phyloP scores from a whole-genome alignment of 257 asterid genomes.

The Solanum corneliomulleri region DNA sequence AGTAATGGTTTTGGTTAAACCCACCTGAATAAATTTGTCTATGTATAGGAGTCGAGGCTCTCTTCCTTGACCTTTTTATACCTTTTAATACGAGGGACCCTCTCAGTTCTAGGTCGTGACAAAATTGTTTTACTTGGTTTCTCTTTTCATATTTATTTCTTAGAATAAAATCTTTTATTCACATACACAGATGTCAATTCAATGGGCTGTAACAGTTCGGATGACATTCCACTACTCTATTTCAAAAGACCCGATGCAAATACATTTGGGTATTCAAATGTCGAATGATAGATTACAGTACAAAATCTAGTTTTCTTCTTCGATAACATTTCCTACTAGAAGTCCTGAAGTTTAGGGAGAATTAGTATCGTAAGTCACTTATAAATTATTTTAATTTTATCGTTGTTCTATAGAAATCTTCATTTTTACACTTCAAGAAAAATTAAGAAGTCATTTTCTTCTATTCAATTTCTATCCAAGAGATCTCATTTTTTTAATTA shows the following conservation, averaged over 20 bases:
- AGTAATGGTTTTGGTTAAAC: not conserved
- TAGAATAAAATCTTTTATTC: not conserved
- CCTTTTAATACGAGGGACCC: not conserved
- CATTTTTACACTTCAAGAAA: not conserved
- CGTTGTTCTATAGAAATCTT: not conserved
- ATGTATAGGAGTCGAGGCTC: not conserved
- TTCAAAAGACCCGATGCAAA: not conserved
- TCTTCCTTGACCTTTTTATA: not conserved
- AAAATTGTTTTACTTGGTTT: not conserved
- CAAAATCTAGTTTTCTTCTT: not conserved
- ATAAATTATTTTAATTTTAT: not conserved
- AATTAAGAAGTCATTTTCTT: not conserved
- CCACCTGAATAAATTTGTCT: not conserved
- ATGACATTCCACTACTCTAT: not conserved
- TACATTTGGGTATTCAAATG: not conserved
- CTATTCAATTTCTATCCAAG: not conserved
- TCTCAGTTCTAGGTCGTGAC: not conserved
- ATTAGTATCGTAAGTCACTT: not conserved
- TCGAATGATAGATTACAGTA: not conserved
- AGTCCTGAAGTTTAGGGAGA: not conserved
- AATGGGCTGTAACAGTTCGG: not conserved
- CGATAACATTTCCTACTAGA: not conserved
- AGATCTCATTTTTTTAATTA: not conserved
- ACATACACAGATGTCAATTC: not conserved
- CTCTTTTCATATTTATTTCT: not conserved